These are phyloP conservation scores for Colletotrichum graminicola DNA, from an alignment of 2,329 filamentous ascomycete genomes.

Conservation along the genomic window DNA sequence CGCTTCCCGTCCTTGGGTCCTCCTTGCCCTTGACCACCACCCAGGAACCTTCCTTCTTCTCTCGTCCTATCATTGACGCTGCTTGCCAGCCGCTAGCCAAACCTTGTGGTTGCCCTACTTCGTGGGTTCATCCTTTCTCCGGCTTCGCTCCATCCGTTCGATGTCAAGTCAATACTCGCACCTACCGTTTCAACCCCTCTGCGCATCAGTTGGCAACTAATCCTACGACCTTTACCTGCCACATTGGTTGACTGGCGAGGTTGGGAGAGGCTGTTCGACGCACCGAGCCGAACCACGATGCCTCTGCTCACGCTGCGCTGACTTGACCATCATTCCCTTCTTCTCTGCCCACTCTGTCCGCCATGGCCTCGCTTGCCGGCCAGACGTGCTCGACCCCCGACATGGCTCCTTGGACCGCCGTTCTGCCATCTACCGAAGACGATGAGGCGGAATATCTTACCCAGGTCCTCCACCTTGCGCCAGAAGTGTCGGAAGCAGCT, in stretches of 20 bases:
- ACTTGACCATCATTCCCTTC: constrained; percentile 22
- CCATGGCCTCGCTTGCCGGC: constrained; percentile 39
- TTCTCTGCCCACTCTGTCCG: constrained; percentile 19
- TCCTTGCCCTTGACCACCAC: constrained; percentile 32
- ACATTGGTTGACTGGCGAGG: constrained; percentile 31
- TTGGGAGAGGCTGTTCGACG: constrained; percentile 23
- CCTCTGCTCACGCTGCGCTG: constrained; percentile 37
- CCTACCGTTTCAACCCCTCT: constrained; percentile 36
- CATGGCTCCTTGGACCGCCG: constrained; percentile 14
- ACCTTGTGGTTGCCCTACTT: constrained; percentile 29
- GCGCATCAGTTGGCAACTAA: constrained; percentile 36
- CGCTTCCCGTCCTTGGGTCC: constrained; percentile 20
- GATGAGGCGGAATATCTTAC: constrained; percentile 55
- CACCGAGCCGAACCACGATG: constrained; percentile 38
- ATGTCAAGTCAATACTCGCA: constrained; percentile 40
- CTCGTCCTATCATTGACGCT: constrained; percentile 40
- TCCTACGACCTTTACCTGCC: constrained; percentile 24
- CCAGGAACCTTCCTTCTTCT: constrained; percentile 26
- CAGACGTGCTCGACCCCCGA: constrained; percentile 37
- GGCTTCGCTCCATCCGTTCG: constrained; percentile 38
- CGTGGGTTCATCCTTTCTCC: constrained; percentile 42
- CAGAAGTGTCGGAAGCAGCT: constrained; percentile 53
- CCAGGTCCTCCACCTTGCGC: constrained; percentile 54
- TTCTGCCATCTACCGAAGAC: constrained; percentile 50
- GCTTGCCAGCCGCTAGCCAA: constrained; percentile 13